Evolutionary conservation across 306 rosid genomes (phyloP).

Genomic region (Vigna angularis): DNA sequence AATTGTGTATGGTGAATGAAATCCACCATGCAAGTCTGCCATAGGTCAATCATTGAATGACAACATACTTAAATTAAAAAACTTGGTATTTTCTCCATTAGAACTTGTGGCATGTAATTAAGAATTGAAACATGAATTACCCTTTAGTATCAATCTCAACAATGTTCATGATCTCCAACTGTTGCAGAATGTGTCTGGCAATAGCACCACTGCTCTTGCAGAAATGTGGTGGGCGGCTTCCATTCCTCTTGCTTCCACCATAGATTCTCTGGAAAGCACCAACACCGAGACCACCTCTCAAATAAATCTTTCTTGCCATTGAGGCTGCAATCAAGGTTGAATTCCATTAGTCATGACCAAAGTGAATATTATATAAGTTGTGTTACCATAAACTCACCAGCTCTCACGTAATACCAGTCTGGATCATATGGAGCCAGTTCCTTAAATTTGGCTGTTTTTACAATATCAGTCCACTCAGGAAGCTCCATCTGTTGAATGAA

Average conservation of each 20-base stretch:
- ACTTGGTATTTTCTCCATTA: not conserved
- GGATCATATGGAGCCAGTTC: constrained; percentile 82
- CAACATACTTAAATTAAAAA: not conserved
- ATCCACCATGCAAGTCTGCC: too few relatives aligned
- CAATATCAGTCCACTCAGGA: constrained; percentile 81
- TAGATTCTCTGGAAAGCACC: constrained; percentile 77
- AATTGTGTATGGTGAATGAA: too few relatives aligned
- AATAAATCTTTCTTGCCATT: constrained; percentile 80
- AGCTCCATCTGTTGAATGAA: constrained; percentile 67
- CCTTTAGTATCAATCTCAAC: constrained; percentile 68
- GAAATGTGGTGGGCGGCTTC: constrained; percentile 83
- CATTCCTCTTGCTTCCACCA: constrained; percentile 85
- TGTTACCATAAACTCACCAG: constrained; percentile 53
- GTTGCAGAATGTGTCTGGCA: constrained; percentile 75
- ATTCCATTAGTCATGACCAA: not conserved
- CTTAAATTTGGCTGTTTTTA: constrained; percentile 73
- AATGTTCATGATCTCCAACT: constrained; percentile 62
- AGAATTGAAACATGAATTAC: constrained; percentile 42
- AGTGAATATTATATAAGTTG: not conserved
- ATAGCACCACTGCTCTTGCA: constrained; percentile 77
- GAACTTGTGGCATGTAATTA: constrained; percentile 11
- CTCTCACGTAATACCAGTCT: constrained; percentile 77
- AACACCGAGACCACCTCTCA: constrained; percentile 87
- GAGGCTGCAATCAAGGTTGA: constrained; percentile 57
- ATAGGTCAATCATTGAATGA: too few relatives aligned